Base-by-base conservation (phyloP, 768 basidiomycete genomes). In the Auricularia heimuer region DNA sequence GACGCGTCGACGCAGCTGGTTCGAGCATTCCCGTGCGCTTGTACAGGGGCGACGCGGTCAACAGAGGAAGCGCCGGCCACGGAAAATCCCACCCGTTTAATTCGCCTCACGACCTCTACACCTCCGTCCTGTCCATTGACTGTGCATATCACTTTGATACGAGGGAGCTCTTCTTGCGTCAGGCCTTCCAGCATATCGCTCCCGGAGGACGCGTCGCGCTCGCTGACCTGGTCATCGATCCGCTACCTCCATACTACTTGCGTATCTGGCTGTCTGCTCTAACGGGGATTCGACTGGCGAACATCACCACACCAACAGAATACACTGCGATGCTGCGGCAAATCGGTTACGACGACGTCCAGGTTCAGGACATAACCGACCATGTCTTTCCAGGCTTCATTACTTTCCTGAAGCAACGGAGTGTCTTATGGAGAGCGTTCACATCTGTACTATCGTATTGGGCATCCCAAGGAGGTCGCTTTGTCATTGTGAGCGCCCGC, bases 121-220 rank as follows among this genome's bases (percentile, higher is more conserved):
- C 56, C 16, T 60, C 56, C 24, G 33, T 60, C 24, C 34, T 60
- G 21, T 85, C 84, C 0, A 76, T 88, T 14, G 87, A 89, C 70
- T 88, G 86, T 67, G 86, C 86, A 2, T 88, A 87, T 70, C 87
- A 89, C 70, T 88, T 87, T 70, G 67, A 77, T 12, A 81, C 83
- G 1, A 81, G 87, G 35, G 67, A 68, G 6, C 66, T 63, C 4
- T 88, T 89, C 70, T 77, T 89, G 11, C 71, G 72, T 14, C 86
- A 88, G 70, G 73, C 78, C 2, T 78, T 81, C 68, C 62, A 42
- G 3, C 79, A 78, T 45, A 79, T 89, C 3, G 70, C 72, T 0
- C 77, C 78, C 3, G 82, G 81, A 3, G 86, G 87, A 11, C 72
- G 76, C 14, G 73, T 88, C 62, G 84, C 83, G 7, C 77, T 88